phyloP scores from a whole-genome alignment of 441 rosid species.

The Aquilaria agallochum region DNA sequence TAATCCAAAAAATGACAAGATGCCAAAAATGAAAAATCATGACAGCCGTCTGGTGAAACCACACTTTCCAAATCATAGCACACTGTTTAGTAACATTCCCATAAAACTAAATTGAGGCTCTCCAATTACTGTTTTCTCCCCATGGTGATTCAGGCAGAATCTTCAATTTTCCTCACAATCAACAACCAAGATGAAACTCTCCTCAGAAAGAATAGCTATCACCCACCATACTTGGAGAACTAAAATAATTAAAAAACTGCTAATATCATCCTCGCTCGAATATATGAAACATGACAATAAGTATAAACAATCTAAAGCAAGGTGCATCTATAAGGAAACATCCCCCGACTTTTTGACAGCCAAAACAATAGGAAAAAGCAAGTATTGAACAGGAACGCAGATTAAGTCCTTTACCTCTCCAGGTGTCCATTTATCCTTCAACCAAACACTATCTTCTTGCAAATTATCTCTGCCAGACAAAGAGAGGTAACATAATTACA shows the following conservation, averaged over 20 bases:
- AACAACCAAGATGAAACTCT: no score
- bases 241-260: background rate
- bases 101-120: no score
- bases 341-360: background rate
- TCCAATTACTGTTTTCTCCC: no score
- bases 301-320: background rate
- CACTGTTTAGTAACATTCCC: no score
- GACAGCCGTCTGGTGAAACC: no score
- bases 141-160: no score
- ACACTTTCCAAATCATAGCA: no score
- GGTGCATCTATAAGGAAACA: background rate
- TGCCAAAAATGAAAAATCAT: no score
- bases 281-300: background rate
- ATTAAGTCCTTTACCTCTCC: conserved; percentile 63
- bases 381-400: background rate
- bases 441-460: conserved; percentile 53
- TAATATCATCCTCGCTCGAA: background rate
- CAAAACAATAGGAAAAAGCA: background rate
- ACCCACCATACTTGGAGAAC: background rate
- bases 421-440: conserved; percentile 74
- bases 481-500: background rate
- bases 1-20: no score
- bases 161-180: no score
- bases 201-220: no score
- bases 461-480: conserved; percentile 36